A percentile compares a stretch with the other conserved stretches of the same genome.
Evolutionary conservation across 805 yeast species (phyloP).

Genomic region (Candida boleticola): DNA sequence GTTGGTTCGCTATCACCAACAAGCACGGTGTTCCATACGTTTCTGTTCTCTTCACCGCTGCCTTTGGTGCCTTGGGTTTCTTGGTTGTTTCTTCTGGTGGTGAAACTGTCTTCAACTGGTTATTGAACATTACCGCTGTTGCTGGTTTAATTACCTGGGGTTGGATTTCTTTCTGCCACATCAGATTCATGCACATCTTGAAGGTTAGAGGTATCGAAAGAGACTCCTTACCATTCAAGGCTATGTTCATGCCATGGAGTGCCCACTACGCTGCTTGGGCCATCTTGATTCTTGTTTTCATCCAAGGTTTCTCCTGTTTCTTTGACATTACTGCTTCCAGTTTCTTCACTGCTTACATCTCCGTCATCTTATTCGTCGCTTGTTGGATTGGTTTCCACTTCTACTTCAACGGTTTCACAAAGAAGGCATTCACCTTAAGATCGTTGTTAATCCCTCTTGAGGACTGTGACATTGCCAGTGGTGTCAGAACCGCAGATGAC

Average conservation of each 20-base stretch:
- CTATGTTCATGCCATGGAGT: slow-evolving; percentile 62
- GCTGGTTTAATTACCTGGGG: slow-evolving; percentile 77
- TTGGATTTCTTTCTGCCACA: slow-evolving; percentile 60
- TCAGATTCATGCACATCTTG: slow-evolving; percentile 68
- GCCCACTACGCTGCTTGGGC: slow-evolving; percentile 63
- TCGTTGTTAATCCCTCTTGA: slow-evolving; percentile 47
- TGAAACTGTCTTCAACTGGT: slow-evolving; percentile 64
- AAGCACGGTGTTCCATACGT: slow-evolving; percentile 60
- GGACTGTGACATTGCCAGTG: slow-evolving; percentile 69
- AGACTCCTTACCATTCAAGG: slow-evolving; percentile 72
- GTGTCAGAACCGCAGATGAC: slow-evolving; percentile 62
- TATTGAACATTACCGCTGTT: slow-evolving; percentile 71
- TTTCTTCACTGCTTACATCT: slow-evolving; percentile 72
- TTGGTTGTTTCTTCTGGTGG: slow-evolving; percentile 54
- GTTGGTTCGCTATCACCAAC: slow-evolving; percentile 46
- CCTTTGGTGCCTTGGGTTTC: slow-evolving; percentile 64
- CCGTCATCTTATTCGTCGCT: slow-evolving; percentile 57
- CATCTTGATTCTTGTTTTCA: slow-evolving; percentile 54
- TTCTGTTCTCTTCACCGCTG: slow-evolving; percentile 55
- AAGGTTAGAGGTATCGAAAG: slow-evolving; percentile 62
- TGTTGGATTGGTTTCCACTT: slow-evolving; percentile 56
- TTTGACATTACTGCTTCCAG: slow-evolving; percentile 49
- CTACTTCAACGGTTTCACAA: slow-evolving; percentile 42
- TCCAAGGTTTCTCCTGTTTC: slow-evolving; percentile 73
- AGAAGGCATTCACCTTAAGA: slow-evolving; percentile 29